Evolutionary conservation across 2,329 filamentous ascomycete species (phyloP).

Genomic region (Penicillium palitans): DNA sequence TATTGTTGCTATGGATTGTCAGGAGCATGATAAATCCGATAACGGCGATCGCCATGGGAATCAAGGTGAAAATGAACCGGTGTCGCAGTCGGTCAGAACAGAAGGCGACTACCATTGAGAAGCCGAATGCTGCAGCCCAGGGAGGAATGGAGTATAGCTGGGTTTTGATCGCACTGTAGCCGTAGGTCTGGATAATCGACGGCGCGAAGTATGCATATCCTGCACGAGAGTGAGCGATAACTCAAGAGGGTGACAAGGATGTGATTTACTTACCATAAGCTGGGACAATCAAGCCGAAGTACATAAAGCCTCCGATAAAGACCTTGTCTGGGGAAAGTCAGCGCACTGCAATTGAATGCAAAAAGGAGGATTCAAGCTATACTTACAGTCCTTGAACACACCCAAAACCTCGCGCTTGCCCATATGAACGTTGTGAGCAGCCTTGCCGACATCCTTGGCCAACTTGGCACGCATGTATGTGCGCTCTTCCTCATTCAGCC

Average conservation of each 20-base stretch:
- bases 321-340: constrained; percentile 55
- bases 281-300: constrained; percentile 75
- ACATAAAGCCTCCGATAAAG: constrained; percentile 75
- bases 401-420: constrained; percentile 59
- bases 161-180: constrained; percentile 57
- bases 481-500: constrained; percentile 70
- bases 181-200: constrained; percentile 67
- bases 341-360: not conserved
- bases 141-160: constrained; percentile 56
- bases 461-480: constrained; percentile 66
- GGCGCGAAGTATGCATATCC: constrained; percentile 75
- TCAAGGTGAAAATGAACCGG: constrained; percentile 71
- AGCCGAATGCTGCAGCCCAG: constrained; percentile 72
- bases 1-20: constrained; percentile 60
- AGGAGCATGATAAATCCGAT: constrained; percentile 75
- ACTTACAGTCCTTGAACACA: constrained; percentile 67
- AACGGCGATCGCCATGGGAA: constrained; percentile 68
- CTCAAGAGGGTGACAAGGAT: not conserved
- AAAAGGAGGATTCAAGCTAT: not conserved
- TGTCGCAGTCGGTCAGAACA: constrained; percentile 71
- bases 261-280: constrained; percentile 57
- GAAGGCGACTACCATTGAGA: constrained; percentile 73
- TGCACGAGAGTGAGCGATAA: constrained; percentile 22
- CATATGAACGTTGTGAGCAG: constrained; percentile 63
- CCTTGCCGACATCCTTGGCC: constrained; percentile 66